Evolutionary conservation across 129 eudicot genomes (phyloP).

Genomic region (Lactuca sativa): DNA sequence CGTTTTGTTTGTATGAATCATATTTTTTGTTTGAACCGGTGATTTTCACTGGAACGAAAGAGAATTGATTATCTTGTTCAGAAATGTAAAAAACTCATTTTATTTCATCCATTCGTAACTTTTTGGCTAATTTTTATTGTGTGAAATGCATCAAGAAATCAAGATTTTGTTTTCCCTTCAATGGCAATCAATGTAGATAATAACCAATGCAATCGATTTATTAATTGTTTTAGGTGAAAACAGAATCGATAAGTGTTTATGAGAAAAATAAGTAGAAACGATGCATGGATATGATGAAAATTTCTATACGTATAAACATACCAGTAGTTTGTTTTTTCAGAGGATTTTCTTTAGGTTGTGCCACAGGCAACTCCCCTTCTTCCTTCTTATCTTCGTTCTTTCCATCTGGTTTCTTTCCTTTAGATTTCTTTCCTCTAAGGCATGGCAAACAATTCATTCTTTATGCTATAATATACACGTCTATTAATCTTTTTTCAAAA

Average conservation of each 20-base stretch:
- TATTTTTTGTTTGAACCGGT: slow-evolving; percentile 3
- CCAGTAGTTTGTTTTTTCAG: slow-evolving; percentile 33
- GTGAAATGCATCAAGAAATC: slow-evolving; percentile 1
- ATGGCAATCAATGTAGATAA: neutral
- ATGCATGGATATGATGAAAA: neutral
- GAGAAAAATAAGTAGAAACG: neutral
- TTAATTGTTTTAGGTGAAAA: neutral
- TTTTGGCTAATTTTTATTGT: neutral
- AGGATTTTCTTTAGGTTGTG: slow-evolving; percentile 41
- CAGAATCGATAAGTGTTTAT: neutral
- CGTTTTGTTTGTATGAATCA: slow-evolving; percentile 8
- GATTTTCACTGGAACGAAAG: slow-evolving; percentile 14
- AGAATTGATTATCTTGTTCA: neutral
- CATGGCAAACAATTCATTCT: slow-evolving; percentile 74
- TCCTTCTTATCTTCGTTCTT: slow-evolving; percentile 21
- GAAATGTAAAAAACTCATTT: neutral
- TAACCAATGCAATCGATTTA: neutral
- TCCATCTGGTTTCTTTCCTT: slow-evolving; percentile 28
- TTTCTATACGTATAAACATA: neutral
- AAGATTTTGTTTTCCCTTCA: neutral
- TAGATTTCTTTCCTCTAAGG: slow-evolving; percentile 35
- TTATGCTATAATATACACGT: neutral
- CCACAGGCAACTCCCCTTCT: slow-evolving; percentile 48
- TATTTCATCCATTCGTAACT: neutral
- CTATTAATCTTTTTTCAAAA: neutral